Evolutionary conservation across 225 moss, liverwort and hornwort species (phyloP), one percentile per base, ranked within the genome.

Genomic region (Physcomitrellopsis africana): DNA sequence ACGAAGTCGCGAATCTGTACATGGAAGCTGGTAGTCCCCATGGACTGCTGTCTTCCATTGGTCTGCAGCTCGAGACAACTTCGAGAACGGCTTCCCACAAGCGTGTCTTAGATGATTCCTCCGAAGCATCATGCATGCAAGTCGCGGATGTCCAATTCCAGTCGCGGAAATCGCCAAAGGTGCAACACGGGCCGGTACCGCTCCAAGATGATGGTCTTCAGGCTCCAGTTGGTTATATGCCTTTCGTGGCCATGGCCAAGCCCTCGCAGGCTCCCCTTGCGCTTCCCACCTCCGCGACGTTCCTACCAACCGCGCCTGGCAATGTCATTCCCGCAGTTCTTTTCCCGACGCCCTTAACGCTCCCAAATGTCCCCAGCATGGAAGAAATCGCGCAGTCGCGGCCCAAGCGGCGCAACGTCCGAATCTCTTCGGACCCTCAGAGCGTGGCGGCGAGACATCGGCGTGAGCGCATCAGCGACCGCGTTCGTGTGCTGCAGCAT

Each of bases 401-500:
- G 49, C 89, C 89, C 19, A 91, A 89, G 72, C 80, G 91, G 8
- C 84, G 89, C 6, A 91, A 91, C 66, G 91, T 91, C 66, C 79
- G 77, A 76, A 89, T 91, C 20, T 91, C 91, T 5, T 89, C 84
- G 62, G 91, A 89, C 74, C 89, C 89, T 1, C 89, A 89, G 65
- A 91, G 89, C 68, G 89, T 91, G 52, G 89, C 91, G 8, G 91
- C 89, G 2, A 67, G 89, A 54, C 89, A 83, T 59, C 86, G 89
- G 3, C 72, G 91, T 7, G 87, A 84, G 70, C 80, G 75, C 32
- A 91, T 91, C 18, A 89, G 89, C 53, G 91, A 89, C 27, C 84
- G 86, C 78, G 84, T 91, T 75, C 84, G 89, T 18, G 78, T 91
- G 10, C 77, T 91, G 71, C 86, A 91, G 67, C 82, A 84, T 55